These are phyloP conservation scores for Cyberlindnera sargentensis DNA, from an alignment of 805 yeast species.

Conservation along the genomic window DNA sequence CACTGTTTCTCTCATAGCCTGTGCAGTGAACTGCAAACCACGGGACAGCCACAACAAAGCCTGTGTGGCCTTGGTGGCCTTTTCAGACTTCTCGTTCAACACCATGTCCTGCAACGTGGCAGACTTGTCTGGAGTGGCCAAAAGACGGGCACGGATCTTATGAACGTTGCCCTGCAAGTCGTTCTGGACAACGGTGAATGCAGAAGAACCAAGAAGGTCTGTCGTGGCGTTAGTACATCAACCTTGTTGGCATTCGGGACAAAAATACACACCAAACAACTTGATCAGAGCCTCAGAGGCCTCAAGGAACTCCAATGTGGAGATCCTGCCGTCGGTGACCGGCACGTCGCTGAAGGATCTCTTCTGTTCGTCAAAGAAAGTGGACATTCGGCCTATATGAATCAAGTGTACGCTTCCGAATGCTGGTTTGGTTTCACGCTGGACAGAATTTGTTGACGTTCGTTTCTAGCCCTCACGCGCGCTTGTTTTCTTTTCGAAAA, in stretches of 20 bases:
- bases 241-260: not conserved
- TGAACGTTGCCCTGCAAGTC: constrained; percentile 85
- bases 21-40: constrained; percentile 87
- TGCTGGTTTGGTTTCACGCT: no score
- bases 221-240: constrained; percentile 1
- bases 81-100: constrained; percentile 58
- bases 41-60: constrained; percentile 82
- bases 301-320: constrained; percentile 70
- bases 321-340: constrained; percentile 51
- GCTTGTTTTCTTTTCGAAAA: no score
- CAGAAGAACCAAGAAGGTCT: constrained; percentile 76
- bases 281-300: constrained; percentile 81
- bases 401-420: not conserved
- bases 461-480: no score
- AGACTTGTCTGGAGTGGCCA: constrained; percentile 55
- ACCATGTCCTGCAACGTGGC: constrained; percentile 75
- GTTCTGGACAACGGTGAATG: constrained; percentile 76
- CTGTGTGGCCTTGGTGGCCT: constrained; percentile 75
- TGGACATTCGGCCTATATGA: constrained; percentile 38
- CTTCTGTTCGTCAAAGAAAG: constrained; percentile 77
- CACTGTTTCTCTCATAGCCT: constrained; percentile 76
- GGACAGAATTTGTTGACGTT: no score
- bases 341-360: constrained; percentile 72
- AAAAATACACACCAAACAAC: constrained; percentile 50
- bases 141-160: constrained; percentile 61